Conservation (phyloP, 768 basidiomycete genomes). For the Tubosaeta sp. region DNA sequence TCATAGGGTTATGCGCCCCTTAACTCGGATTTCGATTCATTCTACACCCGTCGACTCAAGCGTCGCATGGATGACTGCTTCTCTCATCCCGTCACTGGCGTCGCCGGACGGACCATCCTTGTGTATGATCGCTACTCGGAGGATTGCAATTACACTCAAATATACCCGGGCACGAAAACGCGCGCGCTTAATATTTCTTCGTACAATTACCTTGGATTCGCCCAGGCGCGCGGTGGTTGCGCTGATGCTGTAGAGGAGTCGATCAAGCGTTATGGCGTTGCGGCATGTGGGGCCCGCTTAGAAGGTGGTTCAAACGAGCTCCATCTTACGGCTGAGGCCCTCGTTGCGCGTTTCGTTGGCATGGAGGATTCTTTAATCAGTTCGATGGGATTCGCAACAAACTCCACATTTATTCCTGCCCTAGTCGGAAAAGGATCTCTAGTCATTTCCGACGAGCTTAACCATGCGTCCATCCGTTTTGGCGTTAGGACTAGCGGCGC, state of each 20-base stretch:
- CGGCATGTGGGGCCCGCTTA: conserved; percentile 70
- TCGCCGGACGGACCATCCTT: conserved; percentile 89
- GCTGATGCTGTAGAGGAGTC: conserved; percentile 90
- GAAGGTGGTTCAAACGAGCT: conserved; percentile 87
- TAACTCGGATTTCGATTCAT: conserved; percentile 98
- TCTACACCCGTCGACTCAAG: conserved; percentile 96
- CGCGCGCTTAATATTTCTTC: conserved; percentile 95
- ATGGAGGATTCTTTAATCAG: conserved; percentile 86
- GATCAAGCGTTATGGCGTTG: conserved; percentile 77
- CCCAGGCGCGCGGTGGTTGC: conserved; percentile 87
- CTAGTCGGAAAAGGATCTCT: conserved; percentile 87
- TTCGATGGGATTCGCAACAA: conserved; percentile 97
- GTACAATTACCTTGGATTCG: conserved; percentile 99
- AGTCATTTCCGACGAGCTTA: conserved; percentile 95
- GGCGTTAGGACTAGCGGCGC: conserved; percentile 89
- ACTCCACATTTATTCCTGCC: conserved; percentile 90
- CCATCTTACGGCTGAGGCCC: conserved; percentile 73
- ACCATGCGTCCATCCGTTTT: conserved; percentile 93
- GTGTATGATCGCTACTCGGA: conserved; percentile 79
- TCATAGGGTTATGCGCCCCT: conserved; percentile 92
- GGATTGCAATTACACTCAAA: conserved; percentile 76
- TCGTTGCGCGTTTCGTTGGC: conserved; percentile 88
- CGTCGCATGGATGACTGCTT: conserved; percentile 95
- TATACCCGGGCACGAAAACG: conserved; percentile 73
- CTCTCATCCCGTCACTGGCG: conserved; percentile 86